These are phyloP conservation scores for Neonectria punicea DNA, from an alignment of 2,329 filamentous ascomycete species.

Conservation along the genomic window DNA sequence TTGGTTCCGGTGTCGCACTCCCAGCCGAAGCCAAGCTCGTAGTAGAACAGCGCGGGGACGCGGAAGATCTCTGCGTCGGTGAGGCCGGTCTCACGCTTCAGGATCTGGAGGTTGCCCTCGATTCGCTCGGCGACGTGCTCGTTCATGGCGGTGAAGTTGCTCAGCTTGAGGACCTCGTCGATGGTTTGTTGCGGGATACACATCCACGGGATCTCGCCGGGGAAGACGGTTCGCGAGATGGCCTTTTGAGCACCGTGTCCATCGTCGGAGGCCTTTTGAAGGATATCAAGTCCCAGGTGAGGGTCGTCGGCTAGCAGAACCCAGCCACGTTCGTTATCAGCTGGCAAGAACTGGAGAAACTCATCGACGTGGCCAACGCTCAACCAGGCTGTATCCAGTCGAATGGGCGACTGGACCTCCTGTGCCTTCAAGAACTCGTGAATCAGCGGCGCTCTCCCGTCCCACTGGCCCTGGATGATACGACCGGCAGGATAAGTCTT, in stretches of 20 bases:
- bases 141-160: slow-evolving; percentile 24
- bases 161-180: slow-evolving; percentile 26
- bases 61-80: slow-evolving; percentile 38
- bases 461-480: slow-evolving; percentile 33
- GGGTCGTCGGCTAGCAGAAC: slow-evolving; percentile 39
- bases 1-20: too few species aligned
- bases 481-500: slow-evolving; percentile 35
- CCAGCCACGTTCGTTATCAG: slow-evolving; percentile 40
- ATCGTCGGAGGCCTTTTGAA: slow-evolving; percentile 24
- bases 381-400: slow-evolving; percentile 45
- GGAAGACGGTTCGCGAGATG: slow-evolving; percentile 19
- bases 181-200: slow-evolving; percentile 32
- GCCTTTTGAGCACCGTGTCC: slow-evolving; percentile 33
- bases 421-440: slow-evolving; percentile 47
- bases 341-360: slow-evolving; percentile 45
- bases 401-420: slow-evolving; percentile 48
- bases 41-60: slow-evolving; percentile 33
- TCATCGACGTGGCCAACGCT: slow-evolving; percentile 44
- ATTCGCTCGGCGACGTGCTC: slow-evolving; percentile 29
- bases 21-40: not conserved
- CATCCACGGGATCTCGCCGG: not conserved
- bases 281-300: slow-evolving; percentile 28
- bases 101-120: slow-evolving; percentile 34
- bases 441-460: slow-evolving; percentile 34
- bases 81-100: slow-evolving; percentile 40